Base-by-base conservation (phyloP, 768 basidiomycete species). In the Pisolithus orientalis region DNA sequence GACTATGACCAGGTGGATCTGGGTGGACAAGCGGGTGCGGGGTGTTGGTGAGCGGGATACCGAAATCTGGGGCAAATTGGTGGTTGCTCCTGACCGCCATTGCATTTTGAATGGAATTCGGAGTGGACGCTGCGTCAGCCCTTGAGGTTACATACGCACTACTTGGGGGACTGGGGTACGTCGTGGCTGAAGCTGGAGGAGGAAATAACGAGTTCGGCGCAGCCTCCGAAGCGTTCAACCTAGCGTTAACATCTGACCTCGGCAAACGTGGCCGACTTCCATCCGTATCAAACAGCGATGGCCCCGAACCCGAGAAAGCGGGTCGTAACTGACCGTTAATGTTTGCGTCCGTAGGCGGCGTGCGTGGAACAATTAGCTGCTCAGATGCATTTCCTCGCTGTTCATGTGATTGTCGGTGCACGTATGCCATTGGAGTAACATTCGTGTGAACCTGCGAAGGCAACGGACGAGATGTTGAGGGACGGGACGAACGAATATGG, bases 311-410 rank as follows among this genome's bases (percentile, higher is more conserved):
- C 8, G 9, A 7, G 6, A 21, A 25, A 21, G 44, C 31, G n/a
- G 8, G 44, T 17, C 44, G 51, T 16, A 29, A 10, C 9, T 29
- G 32, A 14, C 28, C 38, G 13, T 44, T 27, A 6, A 14, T 2
- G 4, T 31, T 31, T 16, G 28, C 27, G 5, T 52, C 51, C 16
- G 47, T 10, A 13, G 47, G 32, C 5, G 51, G 39, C 9, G 51
- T 39, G 21, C 9, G 46, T 28, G 52, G 52, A 21, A 53, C 17
- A 31, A 47, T 40, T 31, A 53, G 13, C 17, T 53, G 53, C 34
- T 48, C 47, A 40, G 17, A 14, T 14, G 42, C 29, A 27, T 29
- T 24, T 17, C 47, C 42, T 14, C 34, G 34, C 13, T 11, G 34
- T 34, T 34, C 34, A 32, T 9, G 9, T 9, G 8, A 32, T 34